phyloP scores from a whole-genome alignment of 306 rosid species.

The Canavalia ensiformis region DNA sequence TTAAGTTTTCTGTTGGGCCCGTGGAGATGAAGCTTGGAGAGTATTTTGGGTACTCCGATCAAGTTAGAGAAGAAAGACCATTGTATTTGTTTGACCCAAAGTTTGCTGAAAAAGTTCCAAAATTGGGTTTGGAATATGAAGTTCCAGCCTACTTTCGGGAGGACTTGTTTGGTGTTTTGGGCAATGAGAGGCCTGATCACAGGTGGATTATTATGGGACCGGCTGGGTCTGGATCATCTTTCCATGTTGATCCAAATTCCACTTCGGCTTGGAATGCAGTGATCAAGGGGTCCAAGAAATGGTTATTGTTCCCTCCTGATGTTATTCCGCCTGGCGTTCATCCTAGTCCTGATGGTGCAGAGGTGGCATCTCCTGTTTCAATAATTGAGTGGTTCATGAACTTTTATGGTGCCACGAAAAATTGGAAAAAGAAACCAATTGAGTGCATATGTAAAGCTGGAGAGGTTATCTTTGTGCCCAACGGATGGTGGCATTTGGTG shows the following conservation, averaged over 20 bases:
- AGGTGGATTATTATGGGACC: slow-evolving; percentile 95
- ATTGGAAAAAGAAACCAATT: slow-evolving; percentile 81
- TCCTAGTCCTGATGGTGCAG: slow-evolving; percentile 96
- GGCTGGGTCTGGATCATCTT: slow-evolving; percentile 90
- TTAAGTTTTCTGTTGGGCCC: slow-evolving; percentile 80
- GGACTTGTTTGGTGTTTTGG: slow-evolving; percentile 86
- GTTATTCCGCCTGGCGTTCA: slow-evolving; percentile 90
- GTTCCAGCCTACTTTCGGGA: slow-evolving; percentile 79
- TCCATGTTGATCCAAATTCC: slow-evolving; percentile 95
- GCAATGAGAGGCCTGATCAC: slow-evolving; percentile 81
- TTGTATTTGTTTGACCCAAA: slow-evolving; percentile 89
- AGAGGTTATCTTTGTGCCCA: slow-evolving; percentile 90
- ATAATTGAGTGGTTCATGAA: slow-evolving; percentile 99
- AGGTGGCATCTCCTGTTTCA: slow-evolving; percentile 95
- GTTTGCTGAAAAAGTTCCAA: slow-evolving; percentile 83
- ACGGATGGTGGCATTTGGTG: slow-evolving; percentile 99
- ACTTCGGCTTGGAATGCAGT: slow-evolving; percentile 99
- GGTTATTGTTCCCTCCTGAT: slow-evolving; percentile 94
- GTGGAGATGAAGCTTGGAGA: slow-evolving; percentile 84
- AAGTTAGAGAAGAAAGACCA: slow-evolving; percentile 86
- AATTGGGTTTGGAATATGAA: slow-evolving; percentile 75
- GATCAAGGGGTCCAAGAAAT: slow-evolving; percentile 92
- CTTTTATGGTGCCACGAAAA: slow-evolving; percentile 79
- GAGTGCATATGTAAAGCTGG: slow-evolving; percentile 95
- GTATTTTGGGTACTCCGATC: slow-evolving; percentile 77